A percentile compares a stretch with the other conserved stretches of the same genome.
Evolutionary conservation across 2,329 filamentous ascomycete genomes (phyloP).

Genomic region (Mollisiaceae sp.): DNA sequence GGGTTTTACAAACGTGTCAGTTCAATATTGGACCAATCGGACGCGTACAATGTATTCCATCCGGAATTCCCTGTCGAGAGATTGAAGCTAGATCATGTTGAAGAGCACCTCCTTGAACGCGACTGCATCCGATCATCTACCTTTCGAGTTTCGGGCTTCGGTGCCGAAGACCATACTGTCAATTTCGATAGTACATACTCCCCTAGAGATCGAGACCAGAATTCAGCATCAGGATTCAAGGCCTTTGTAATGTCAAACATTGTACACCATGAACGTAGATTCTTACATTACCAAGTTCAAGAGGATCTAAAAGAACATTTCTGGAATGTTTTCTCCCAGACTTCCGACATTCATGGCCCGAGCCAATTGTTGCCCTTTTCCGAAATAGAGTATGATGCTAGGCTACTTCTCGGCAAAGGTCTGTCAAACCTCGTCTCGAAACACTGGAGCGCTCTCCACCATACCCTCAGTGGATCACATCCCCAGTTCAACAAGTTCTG

Average conservation of each 20-base stretch:
- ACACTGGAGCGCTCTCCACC: conserved; percentile 33
- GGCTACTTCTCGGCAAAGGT: conserved; percentile 6
- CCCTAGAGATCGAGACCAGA: conserved; percentile 11
- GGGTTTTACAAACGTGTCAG: conserved; percentile 16
- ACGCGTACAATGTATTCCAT: conserved; percentile 10
- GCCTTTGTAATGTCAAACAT: conserved; percentile 19
- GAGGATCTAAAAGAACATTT: neutral
- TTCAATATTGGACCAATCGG: conserved; percentile 16
- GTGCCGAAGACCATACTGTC: conserved; percentile 41
- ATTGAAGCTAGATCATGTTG: neutral
- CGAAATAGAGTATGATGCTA: neutral
- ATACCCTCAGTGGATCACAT: conserved; percentile 21
- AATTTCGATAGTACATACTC: conserved; percentile 17
- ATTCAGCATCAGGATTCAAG: neutral
- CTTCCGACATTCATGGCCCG: neutral
- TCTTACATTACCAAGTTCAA: neutral
- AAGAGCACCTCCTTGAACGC: conserved; percentile 34
- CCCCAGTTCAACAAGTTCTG: conserved; percentile 30
- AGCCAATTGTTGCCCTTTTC: neutral
- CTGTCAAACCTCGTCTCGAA: conserved; percentile 24
- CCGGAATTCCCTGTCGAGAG: conserved; percentile 6
- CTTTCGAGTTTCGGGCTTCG: conserved; percentile 44
- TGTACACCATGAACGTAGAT: neutral
- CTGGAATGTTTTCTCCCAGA: neutral
- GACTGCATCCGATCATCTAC: conserved; percentile 41